Evolutionary conservation across 2,329 filamentous ascomycete genomes (phyloP).

Genomic region (Fusarium temperatum): DNA sequence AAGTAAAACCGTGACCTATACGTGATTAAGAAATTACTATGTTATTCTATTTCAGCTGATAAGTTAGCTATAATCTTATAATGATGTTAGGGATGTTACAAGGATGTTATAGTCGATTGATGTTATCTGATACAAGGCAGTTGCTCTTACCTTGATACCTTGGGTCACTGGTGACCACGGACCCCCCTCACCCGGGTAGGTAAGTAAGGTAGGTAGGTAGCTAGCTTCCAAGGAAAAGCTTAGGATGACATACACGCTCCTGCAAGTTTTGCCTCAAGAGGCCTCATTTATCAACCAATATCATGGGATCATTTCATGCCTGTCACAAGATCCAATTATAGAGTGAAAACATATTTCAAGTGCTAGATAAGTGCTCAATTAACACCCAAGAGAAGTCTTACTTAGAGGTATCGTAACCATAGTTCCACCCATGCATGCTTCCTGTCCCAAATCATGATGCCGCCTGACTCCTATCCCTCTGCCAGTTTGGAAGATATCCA

Average conservation of each 20-base stretch:
- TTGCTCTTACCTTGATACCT: too few species aligned
- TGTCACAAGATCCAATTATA: neutral
- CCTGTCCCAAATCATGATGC: conserved; percentile 30
- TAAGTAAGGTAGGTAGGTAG: too few species aligned
- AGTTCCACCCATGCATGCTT: conserved; percentile 32
- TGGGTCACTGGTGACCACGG: too few species aligned
- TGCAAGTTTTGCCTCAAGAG: neutral
- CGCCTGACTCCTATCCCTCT: conserved; percentile 25
- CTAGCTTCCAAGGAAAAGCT: conserved; percentile 19
- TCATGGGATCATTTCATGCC: neutral
- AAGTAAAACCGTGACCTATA: too few species aligned
- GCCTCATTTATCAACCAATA: neutral
- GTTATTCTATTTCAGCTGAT: too few species aligned
- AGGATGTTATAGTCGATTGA: too few species aligned
- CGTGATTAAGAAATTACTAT: too few species aligned
- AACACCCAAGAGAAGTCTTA: conserved; percentile 9
- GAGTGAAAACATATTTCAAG: neutral
- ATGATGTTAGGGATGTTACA: too few species aligned
- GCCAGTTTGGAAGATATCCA: conserved; percentile 11
- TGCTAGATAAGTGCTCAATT: neutral
- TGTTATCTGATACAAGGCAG: too few species aligned
- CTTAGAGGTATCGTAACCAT: conserved; percentile 32
- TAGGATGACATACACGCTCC: conserved; percentile 12
- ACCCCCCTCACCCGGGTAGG: too few species aligned
- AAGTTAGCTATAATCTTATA: too few species aligned